Percentiles rank a stretch among this genome's conserved stretches.
Evolutionary conservation across 148 eudicot species (phyloP).

Genomic region (Rheum nobile): DNA sequence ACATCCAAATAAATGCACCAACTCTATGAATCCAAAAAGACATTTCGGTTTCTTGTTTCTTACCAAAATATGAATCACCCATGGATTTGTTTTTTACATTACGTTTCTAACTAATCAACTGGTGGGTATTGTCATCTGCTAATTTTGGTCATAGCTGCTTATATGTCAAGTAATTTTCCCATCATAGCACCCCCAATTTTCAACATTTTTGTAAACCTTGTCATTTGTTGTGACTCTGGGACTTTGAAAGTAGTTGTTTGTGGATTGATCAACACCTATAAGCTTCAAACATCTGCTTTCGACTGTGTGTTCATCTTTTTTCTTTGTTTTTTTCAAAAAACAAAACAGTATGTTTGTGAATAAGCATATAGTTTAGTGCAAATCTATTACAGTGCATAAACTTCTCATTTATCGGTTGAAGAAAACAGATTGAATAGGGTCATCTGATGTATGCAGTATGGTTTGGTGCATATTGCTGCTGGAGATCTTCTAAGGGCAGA

Average conservation of each 20-base stretch:
- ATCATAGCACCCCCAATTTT: background rate
- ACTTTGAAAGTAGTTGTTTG: background rate
- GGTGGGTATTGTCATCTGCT: background rate
- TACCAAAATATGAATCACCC: background rate
- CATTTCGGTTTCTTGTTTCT: background rate
- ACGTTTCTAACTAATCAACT: background rate
- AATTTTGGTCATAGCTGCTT: background rate
- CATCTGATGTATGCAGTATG: conserved; percentile 70
- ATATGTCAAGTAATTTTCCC: background rate
- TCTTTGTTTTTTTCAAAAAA: background rate
- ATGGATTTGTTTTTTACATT: background rate
- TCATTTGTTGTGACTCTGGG: too few relatives aligned
- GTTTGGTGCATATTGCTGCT: conserved; percentile 93
- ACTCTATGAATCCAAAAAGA: background rate
- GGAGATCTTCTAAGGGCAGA: conserved; percentile 90
- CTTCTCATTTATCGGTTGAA: conserved; percentile 21
- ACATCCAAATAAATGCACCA: background rate
- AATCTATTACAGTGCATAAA: conserved; percentile 12
- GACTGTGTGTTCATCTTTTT: background rate
- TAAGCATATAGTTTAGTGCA: background rate
- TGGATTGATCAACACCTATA: background rate
- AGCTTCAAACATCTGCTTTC: background rate
- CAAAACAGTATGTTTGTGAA: background rate
- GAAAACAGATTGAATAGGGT: conserved; percentile 36
- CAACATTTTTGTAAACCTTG: background rate